Base-by-base conservation (phyloP, 2,329 filamentous ascomycete species). In the Aspergillus hortae region DNA sequence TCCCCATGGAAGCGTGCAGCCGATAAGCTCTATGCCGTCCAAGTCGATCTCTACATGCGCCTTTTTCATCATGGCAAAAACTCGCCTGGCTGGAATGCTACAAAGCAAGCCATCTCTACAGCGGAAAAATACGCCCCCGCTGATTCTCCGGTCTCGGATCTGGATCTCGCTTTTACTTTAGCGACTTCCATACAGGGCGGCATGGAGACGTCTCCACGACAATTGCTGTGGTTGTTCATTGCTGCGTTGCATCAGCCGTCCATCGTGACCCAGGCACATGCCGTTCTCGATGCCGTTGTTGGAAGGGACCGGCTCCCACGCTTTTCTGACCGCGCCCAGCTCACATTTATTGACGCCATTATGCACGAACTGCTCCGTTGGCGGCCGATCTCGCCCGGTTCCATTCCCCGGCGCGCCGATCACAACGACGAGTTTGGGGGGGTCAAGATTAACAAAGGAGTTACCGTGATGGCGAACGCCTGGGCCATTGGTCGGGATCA, bases 191-290 rank as follows among this genome's bases (percentile, higher is more conserved):
- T 79, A 52, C 77, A 77, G 23, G 77, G 76, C 15, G 73, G 77
- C 17, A 78, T 71, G 44, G 77, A 80, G 58, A 80, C 77, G 0
- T 79, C 75, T 0, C 74, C 76, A 0, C 74, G 74, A 7, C 77
- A 77, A 0, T 65, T 79, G 21, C 74, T 76, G 53, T 74, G 74
- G 44, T 73, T 72, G 62, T 77, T 82, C 65, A 46, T 81, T 56
- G 59, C 80, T 53, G 47, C 80, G 57, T 51, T 74, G 69, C 56
- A 76, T 56, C 71, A 76, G 44, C 76, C 75, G 0, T 64, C 72
- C 11, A 68, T 71, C 2, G 62, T 78, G 9, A 27, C 49, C 0
- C 67, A 69, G 12, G 74, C 74, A 0, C 72, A 77, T 6, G 58
- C 56, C 6, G 51, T 66, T 21, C 60, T 74, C 9, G 70, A 74